A percentile compares a stretch with the other conserved stretches of the same genome.
These are phyloP conservation scores for Colletotrichum ledebouriae DNA, from an alignment of 2,329 filamentous ascomycete species.

Conservation along the genomic window DNA sequence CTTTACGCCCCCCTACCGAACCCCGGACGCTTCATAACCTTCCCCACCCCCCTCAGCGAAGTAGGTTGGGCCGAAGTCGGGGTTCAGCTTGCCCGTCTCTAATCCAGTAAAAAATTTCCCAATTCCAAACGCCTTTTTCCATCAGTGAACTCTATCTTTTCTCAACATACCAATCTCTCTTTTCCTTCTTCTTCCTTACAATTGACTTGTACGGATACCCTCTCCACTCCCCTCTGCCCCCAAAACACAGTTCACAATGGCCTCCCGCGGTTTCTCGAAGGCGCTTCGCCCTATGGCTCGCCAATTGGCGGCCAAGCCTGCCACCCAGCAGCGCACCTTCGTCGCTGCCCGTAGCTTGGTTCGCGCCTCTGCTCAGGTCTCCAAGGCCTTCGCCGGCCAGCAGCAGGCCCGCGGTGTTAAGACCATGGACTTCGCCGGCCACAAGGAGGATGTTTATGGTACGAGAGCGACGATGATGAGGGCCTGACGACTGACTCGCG, in stretches of 20 bases:
- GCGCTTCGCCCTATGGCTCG: constrained; percentile 74
- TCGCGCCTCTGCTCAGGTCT: constrained; percentile 62
- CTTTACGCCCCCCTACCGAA: constrained; percentile 33
- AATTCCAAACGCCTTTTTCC: constrained; percentile 42
- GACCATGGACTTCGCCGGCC: constrained; percentile 98
- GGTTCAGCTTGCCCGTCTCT: constrained; percentile 40
- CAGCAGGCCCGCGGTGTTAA: constrained; percentile 90
- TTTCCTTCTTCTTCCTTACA: constrained; percentile 42
- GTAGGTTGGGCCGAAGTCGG: constrained; percentile 44
- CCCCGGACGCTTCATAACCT: constrained; percentile 39
- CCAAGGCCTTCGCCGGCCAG: constrained; percentile 61
- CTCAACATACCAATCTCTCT: constrained; percentile 38
- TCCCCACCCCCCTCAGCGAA: constrained; percentile 42
- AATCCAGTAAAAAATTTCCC: constrained; percentile 45
- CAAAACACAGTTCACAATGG: constrained; percentile 71
- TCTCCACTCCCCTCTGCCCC: constrained; percentile 50
- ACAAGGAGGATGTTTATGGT: constrained; percentile 96
- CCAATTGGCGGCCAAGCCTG: constrained; percentile 70
- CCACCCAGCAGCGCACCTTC: constrained; percentile 73
- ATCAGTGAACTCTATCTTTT: constrained; percentile 41
- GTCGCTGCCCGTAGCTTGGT: constrained; percentile 70
- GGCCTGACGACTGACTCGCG: constrained; percentile 29
- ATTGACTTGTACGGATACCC: constrained; percentile 46
- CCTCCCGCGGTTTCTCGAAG: constrained; percentile 80
- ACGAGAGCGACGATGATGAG: constrained; percentile 51